Conservation (phyloP, 1,139 yeast genomes). For the Diutina neorugosa region DNA sequence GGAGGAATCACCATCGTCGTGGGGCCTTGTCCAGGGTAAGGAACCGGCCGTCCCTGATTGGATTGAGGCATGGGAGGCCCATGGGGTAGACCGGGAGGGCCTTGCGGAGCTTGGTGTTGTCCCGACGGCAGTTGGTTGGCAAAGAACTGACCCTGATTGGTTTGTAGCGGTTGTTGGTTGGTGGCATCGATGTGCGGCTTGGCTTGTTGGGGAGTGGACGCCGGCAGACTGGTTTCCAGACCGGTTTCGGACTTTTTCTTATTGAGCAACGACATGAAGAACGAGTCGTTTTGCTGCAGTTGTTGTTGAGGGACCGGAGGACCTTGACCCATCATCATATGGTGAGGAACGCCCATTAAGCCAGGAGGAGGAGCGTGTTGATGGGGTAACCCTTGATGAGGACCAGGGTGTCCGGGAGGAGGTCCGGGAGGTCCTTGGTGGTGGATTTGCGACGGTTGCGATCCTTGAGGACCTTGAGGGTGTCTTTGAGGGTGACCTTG, state of each 20-base stretch:
- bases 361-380: conserved; percentile 3
- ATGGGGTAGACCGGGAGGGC: conserved; percentile 3
- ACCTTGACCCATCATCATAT: background rate
- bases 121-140: conserved; percentile 5
- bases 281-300: conserved; percentile 28
- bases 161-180: conserved; percentile 2
- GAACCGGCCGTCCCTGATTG: conserved; percentile 7
- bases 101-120: conserved; percentile 5
- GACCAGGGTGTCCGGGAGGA: too few species aligned
- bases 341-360: conserved; percentile 2
- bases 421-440: background rate
- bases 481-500: background rate
- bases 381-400: conserved; percentile 2
- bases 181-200: background rate
- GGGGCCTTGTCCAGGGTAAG: background rate
- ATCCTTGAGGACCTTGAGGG: conserved; percentile 7
- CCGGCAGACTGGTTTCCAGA: background rate
- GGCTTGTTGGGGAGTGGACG: background rate
- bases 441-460: too few species aligned
- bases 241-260: conserved; percentile 12
- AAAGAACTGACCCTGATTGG: conserved; percentile 5
- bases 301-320: conserved; percentile 3
- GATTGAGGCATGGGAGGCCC: conserved; percentile 6
- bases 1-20: background rate
- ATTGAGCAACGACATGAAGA: conserved; percentile 40